Evolutionary conservation across 1,139 yeast species (phyloP).

Genomic region (Diutina scorzettiae): DNA sequence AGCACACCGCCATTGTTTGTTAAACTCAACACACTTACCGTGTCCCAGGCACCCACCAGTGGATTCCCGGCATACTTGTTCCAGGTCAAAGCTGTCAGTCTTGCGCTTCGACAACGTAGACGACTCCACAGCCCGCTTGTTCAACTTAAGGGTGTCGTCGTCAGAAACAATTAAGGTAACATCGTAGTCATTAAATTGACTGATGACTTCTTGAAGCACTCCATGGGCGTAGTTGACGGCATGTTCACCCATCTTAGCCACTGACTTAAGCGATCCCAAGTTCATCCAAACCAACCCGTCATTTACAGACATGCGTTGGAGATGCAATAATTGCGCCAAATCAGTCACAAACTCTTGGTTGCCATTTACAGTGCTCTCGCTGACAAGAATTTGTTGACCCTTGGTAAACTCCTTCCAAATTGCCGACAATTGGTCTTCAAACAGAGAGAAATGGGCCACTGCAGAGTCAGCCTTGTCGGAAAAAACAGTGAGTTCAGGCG

Average conservation of each 20-base stretch:
- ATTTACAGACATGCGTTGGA: background rate
- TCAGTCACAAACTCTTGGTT: background rate
- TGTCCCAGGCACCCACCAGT: conserved; percentile 51
- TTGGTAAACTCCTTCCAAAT: conserved; percentile 1
- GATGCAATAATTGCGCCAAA: conserved; percentile 1
- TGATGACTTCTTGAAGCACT: background rate
- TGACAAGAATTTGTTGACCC: background rate
- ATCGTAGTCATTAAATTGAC: background rate
- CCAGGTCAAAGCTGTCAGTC: conserved; percentile 22
- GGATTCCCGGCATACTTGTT: conserved; percentile 39
- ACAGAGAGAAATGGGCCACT: background rate
- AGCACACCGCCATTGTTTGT: conserved; percentile 39
- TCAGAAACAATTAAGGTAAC: conserved; percentile 2
- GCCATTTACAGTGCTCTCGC: background rate
- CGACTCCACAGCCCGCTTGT: conserved; percentile 11
- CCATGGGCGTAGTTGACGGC: conserved; percentile 1
- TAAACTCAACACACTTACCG: conserved; percentile 41
- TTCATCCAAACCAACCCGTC: background rate
- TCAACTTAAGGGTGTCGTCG: background rate
- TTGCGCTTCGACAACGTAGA: background rate
- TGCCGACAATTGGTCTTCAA: background rate
- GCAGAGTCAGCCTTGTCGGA: background rate
- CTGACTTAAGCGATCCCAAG: background rate
- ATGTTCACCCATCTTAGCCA: background rate
- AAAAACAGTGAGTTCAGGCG: background rate